Evolutionary conservation across 192 early-diverging fungal species (phyloP).

Genomic region (Coemansia sp.): DNA sequence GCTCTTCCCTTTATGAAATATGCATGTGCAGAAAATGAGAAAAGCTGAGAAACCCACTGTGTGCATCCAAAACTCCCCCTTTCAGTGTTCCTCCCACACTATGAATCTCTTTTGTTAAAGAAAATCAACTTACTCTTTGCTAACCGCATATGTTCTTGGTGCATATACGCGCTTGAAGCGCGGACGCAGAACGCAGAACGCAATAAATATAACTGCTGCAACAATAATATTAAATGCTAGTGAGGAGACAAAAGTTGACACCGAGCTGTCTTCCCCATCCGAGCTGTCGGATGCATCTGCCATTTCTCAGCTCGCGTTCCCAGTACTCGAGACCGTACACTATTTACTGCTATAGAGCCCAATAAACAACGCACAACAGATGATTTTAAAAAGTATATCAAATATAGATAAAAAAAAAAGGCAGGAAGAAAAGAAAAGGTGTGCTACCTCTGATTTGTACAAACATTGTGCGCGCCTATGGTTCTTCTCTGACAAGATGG

Average conservation of each 20-base stretch:
- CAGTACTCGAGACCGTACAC: neutral
- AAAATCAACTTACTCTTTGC: constrained; percentile 35
- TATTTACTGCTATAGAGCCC: neutral
- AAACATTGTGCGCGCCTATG: neutral
- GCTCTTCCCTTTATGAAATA: neutral
- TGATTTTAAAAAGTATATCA: neutral
- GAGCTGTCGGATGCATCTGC: constrained; percentile 3
- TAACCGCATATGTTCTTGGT: constrained; percentile 66
- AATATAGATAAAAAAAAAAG: neutral
- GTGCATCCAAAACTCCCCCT: neutral
- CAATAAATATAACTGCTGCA: constrained; percentile 57
- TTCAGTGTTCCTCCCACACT: neutral
- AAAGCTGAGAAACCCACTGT: constrained; percentile 2
- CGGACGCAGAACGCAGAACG: constrained; percentile 68
- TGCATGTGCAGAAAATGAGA: neutral
- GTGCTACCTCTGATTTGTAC: neutral
- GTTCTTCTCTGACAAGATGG: neutral
- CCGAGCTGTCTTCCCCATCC: constrained; percentile 40
- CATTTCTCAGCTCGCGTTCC: neutral
- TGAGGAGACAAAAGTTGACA: constrained; percentile 69
- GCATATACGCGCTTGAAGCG: constrained; percentile 70
- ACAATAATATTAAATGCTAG: constrained; percentile 68
- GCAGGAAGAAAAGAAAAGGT: neutral
- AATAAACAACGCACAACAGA: neutral
- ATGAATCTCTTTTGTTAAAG: neutral